Evolutionary conservation across 768 basidiomycete genomes (phyloP).

Genomic region (Antrodiella citrinella): DNA sequence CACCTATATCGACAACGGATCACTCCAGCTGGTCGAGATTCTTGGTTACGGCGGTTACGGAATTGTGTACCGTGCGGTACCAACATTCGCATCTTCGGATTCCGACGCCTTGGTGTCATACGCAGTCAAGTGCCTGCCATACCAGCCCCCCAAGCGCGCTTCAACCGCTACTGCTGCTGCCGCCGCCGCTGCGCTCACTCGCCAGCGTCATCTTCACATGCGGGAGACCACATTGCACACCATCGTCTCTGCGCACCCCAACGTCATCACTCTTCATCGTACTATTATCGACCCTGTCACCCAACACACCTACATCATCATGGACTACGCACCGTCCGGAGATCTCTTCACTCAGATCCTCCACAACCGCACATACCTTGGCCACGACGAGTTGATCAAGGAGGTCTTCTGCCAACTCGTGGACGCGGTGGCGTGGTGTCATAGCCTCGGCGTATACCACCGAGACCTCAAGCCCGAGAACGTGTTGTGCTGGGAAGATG

Average conservation of each 20-base stretch:
- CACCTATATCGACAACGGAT: constrained; percentile 73
- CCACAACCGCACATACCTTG: constrained; percentile 69
- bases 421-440: constrained; percentile 90
- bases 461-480: constrained; percentile 98
- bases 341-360: constrained; percentile 92
- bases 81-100: constrained; percentile 24
- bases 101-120: constrained; percentile 45
- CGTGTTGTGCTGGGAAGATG: constrained; percentile 77
- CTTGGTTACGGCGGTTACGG: constrained; percentile 94
- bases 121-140: constrained; percentile 88
- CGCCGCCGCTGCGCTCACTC: constrained; percentile 17
- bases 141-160: constrained; percentile 14
- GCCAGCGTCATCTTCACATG: constrained; percentile 71
- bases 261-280: constrained; percentile 84
- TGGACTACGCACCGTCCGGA: constrained; percentile 88
- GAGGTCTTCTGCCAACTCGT: constrained; percentile 89
- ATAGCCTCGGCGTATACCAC: constrained; percentile 87
- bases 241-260: constrained; percentile 56
- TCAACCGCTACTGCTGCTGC: constrained; percentile 33
- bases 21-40: constrained; percentile 77
- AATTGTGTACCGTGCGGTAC: constrained; percentile 85
- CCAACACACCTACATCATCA: constrained; percentile 78
- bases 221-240: constrained; percentile 83
- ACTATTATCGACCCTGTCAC: constrained; percentile 64
- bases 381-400: constrained; percentile 78